These are phyloP conservation scores for Melampsora americana DNA, from an alignment of 1,284 basidiomycete species.

Conservation along the genomic window DNA sequence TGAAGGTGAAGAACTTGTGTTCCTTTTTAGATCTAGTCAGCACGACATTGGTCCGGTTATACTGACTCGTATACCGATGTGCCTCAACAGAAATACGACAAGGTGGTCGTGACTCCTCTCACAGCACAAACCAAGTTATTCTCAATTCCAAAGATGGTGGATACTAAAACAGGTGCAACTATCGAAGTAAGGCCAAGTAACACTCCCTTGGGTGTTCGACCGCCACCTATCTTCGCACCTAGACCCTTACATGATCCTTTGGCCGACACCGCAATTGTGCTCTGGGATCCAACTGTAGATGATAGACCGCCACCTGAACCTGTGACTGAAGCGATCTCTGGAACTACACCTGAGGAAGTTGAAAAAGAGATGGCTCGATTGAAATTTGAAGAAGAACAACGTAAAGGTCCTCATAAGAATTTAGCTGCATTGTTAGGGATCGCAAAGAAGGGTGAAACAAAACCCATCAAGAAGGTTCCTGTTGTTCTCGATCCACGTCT, in stretches of 20 bases:
- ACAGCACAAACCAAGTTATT: slow-evolving; percentile 59
- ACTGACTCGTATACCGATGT: not conserved
- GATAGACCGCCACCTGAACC: slow-evolving; percentile 63
- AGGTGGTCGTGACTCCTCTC: slow-evolving; percentile 29
- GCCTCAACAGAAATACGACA: slow-evolving; percentile 26
- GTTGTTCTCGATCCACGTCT: slow-evolving; percentile 92
- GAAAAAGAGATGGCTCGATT: slow-evolving; percentile 31
- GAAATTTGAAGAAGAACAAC: slow-evolving; percentile 57
- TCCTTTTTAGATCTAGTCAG: not conserved
- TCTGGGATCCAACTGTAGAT: slow-evolving; percentile 95
- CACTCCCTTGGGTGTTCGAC: slow-evolving; percentile 78
- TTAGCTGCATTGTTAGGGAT: slow-evolving; percentile 75
- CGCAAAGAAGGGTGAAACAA: slow-evolving; percentile 58
- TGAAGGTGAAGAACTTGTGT: slow-evolving; percentile 4
- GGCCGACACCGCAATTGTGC: slow-evolving; percentile 93
- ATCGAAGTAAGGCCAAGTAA: slow-evolving; percentile 67
- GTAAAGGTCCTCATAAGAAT: slow-evolving; percentile 71
- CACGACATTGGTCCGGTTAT: too few relatives aligned
- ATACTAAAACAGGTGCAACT: slow-evolving; percentile 67
- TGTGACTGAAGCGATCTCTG: slow-evolving; percentile 25
- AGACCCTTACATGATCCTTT: slow-evolving; percentile 93
- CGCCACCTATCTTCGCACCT: slow-evolving; percentile 76
- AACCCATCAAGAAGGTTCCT: slow-evolving; percentile 69
- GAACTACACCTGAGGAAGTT: slow-evolving; percentile 60
- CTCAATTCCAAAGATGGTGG: slow-evolving; percentile 80